Base-by-base conservation (phyloP, 495 filamentous ascomycete genomes). In the Trichoderma asperelloides region DNA sequence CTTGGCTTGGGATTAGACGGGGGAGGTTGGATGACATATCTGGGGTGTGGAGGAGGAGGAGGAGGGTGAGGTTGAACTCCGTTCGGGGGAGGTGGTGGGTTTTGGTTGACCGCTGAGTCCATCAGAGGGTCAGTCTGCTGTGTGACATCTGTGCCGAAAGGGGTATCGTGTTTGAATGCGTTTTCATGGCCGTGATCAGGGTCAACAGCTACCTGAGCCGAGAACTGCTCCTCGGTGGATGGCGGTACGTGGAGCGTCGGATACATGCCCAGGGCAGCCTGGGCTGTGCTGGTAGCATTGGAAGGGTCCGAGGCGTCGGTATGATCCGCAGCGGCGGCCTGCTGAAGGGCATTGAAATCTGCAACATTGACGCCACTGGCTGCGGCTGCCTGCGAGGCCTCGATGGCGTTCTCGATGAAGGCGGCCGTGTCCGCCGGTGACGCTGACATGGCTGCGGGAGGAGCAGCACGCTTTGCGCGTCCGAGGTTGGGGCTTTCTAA, bases 241-340 rank as follows among this genome's bases (percentile, higher is more conserved):
- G 87, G 88, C 3, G 89, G 89, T 9, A 91, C 84, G 64, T 87
- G 90, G 71, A 92, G 83, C 21, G 84, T 84, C 23, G 86, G 86
- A 73, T 88, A 89, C 71, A 85, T 82, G 63, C 86, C 87, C 37
- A 87, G 79, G 33, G 88, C 85, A n/a, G 88, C 89, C 21, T 88
- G 88, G 27, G 88, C 87, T 37, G 88, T 89, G 63, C 84, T 89
- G n/a, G 87, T 85, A 57, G 79, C 81, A 64, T 79, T 81, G 60
- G 77, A 73, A 63, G 80, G 76, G 64, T 83, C 81, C 18, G 80
- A 70, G 21, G 75, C 68, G 39, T 80, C 82, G 49, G 78, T 77
- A 68, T 81, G 75, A 28, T 84, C 80, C 15, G 72, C 76, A 27
- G 74, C 67, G 18, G 78, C 77, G 7, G 76, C 77, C 63, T 83